Base-by-base conservation (phyloP, 306 rosid genomes). In the Rubus idaeus region DNA sequence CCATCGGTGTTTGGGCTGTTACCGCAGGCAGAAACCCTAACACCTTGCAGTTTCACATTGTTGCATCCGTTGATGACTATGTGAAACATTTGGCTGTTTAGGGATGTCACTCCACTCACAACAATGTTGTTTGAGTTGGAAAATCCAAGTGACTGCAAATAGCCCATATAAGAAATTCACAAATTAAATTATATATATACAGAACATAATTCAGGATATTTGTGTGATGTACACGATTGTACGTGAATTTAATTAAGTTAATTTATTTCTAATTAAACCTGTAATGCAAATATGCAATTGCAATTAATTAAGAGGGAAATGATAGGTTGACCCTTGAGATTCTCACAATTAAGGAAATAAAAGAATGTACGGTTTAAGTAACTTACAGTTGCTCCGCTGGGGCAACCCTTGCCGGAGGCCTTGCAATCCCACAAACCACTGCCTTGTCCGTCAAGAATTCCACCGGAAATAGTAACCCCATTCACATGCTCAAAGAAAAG, bases 1-100 rank as follows among this genome's bases (percentile, higher is more conserved):
- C 96, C 92, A 0, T 91, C 90, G 0, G 92, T 91, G 79, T 91
- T 91, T 1, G 89, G 96, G 61, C 90, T 91, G 45, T 71, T 35
- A 42, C 82, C 79, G 4, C 78, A 18, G 0, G 90, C 90, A 0
- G 49, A 44, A 40, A 87, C 58, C 14, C 18, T 80, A 4, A 83
- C 84, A 23, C 83, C 81, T 65, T 80, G 82, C 14, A 87, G 20
- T 35, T 55, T 78, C 6, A 88, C 84, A 44, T 86, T 86, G 4
- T 73, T 42, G 73, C 87, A 83, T 23, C 83, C 86, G n/a, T 64
- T 71, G 50, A 90, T n/a, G 1, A 81, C 90, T 21, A 89, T 77
- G 86, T 89, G 90, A 70, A 81, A 83, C 83, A 87, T 13, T 79
- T 88, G 90, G 78, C 90, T 86, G 49, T 90, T 73, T 3, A 74